Percentiles rank a stretch among this genome's conserved stretches.
These are phyloP conservation scores for Cynara cardunculus DNA, from an alignment of 129 eudicot genomes.

Conservation along the genomic window DNA sequence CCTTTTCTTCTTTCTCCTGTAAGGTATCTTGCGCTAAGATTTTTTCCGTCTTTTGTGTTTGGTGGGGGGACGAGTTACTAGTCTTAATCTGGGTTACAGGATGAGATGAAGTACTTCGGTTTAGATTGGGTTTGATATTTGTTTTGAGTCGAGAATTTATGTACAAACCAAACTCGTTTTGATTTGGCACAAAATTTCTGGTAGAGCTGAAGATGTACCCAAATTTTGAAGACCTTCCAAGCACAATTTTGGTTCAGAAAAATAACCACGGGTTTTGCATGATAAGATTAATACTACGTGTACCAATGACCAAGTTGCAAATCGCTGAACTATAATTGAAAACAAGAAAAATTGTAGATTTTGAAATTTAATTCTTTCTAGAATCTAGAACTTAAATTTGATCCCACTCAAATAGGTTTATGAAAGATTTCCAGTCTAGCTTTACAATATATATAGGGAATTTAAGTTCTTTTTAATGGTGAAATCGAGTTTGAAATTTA, in stretches of 20 bases:
- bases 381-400: constrained; percentile 3
- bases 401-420: neutral
- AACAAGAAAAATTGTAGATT: neutral
- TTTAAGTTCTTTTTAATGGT: neutral
- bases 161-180: neutral
- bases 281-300: constrained; percentile 1
- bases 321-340: neutral
- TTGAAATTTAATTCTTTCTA: neutral
- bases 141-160: too few species aligned
- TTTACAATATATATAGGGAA: neutral
- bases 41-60: neutral
- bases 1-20: constrained; percentile 10
- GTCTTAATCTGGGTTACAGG: neutral
- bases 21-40: constrained; percentile 10
- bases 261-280: neutral
- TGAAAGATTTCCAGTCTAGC: neutral
- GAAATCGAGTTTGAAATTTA: neutral
- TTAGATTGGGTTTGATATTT: neutral
- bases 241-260: neutral
- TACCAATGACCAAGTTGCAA: neutral
- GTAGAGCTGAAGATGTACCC: neutral
- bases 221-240: neutral
- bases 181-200: neutral
- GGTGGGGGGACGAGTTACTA: neutral
- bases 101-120: neutral